Base-by-base conservation (phyloP, 192 early-diverging fungal species). In the Chytriomyces sp. region DNA sequence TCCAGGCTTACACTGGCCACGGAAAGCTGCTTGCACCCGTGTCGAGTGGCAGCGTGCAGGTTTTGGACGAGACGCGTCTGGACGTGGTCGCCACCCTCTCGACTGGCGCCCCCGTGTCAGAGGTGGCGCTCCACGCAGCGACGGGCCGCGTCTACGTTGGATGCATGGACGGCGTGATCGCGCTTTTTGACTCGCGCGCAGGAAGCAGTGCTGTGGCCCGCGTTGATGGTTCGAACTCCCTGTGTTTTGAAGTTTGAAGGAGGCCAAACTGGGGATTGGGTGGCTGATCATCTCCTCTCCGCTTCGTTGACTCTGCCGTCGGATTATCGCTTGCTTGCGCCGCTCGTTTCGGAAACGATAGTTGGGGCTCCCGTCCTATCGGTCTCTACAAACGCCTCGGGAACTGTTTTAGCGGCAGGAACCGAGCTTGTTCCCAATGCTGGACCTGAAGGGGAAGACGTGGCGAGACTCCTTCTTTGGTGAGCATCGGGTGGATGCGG, bases 391-490 rank as follows among this genome's bases (percentile, higher is more conserved):
- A 84, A 84, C 61, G 62, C 62, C 25, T 26, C 32, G 7, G 59
- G 73, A 14, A 75, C 66, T 2, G 10, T 81, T 3, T 37, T 86
- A 17, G 82, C 82, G 14, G 77, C 78, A 14, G 69, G 82, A 34
- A 79, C 66, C 28, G 74, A 83, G 28, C 75, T 78, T 57, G 41
- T 57, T 32, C 39, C 73, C 38, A 67, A 64, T 19, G 53, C 59
- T 60, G 53, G 75, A 36, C 39, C 59, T 5, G 76, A 70, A 67
- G 79, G 70, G 0, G 78, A 74, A 40, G 81, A 85, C 25, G 81
- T 83, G 31, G 76, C 84, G 7, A 52, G 62, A 28, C 64, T 86
- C 39, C 32, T 34, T 12, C 77, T 86, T 56, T 86, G 81, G 81
- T 80, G 52, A 49, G 54, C 40, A n/a, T n/a, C n/a, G n/a, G n/a